Conservation (phyloP, 257 asterid species). For the Solanum arcanum region DNA sequence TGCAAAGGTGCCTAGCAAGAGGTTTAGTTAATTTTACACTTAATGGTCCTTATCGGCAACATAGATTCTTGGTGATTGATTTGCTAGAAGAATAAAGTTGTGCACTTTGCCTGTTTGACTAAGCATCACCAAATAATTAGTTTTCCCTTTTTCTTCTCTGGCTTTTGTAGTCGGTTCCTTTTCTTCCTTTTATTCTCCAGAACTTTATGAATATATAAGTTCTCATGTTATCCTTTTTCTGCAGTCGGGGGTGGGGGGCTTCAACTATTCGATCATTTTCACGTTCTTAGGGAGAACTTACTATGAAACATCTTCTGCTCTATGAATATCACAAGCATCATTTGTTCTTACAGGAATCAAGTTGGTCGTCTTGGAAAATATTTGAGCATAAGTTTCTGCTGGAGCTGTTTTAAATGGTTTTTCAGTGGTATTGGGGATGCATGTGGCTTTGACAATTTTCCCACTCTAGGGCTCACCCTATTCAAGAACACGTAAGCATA, state of each 20-base stretch:
- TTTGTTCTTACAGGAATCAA: conserved; percentile 55
- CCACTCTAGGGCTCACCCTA: conserved; percentile 67
- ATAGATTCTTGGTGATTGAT: background rate
- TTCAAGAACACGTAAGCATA: conserved; percentile 66
- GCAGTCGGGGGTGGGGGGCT: background rate
- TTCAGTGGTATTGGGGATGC: conserved; percentile 93
- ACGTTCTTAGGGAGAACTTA: background rate
- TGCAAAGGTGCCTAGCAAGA: background rate
- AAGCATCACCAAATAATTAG: background rate
- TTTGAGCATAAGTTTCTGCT: conserved; percentile 79
- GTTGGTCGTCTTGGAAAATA: conserved; percentile 81
- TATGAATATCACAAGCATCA: background rate
- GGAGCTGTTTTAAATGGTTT: conserved; percentile 98
- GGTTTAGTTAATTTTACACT: background rate
- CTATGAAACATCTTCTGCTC: background rate
- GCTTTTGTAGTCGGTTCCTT: background rate
- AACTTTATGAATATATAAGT: background rate
- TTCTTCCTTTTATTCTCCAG: background rate
- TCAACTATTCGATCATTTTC: background rate
- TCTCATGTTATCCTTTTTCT: background rate
- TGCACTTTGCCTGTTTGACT: background rate
- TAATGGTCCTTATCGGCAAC: background rate
- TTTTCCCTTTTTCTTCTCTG: background rate
- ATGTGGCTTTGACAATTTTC: conserved; percentile 93
- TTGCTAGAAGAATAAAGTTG: background rate